Base-by-base conservation (phyloP, 2,329 filamentous ascomycete species). In the Ampelomyces quisqualis region DNA sequence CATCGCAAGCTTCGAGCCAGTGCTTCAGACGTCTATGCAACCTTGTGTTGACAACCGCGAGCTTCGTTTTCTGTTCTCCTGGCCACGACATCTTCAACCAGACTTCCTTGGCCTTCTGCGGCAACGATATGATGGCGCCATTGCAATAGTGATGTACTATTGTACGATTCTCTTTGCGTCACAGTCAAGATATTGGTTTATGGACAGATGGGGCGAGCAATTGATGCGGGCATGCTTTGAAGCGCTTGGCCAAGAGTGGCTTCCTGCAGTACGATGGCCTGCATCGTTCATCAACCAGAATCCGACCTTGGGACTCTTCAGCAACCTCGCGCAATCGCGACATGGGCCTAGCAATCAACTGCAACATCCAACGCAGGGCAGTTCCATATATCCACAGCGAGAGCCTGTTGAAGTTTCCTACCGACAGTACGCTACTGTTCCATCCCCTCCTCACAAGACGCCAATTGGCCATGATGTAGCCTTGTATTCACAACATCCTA, bases 101-200 rank as follows among this genome's bases (percentile, higher is more conserved):
- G 60, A 52, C 4, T 73, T 67, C 38, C 40, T 68, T 13, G 40
- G 43, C 1, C 38, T 64, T 30, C 40, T 72, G 1, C 60, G 60
- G 5, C 51, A 61, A 24, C 50, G 53, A 15, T 54, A 67, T 11
- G 56, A 67, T 6, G 61, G 58, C 1, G 65, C 68, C 2, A 46
- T 73, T 14, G 58, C 67, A 2, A 43, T 73, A 15, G 40, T 73
- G 10, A 65, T 69, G 30, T 58, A 70, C 37, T 73, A 70, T 41
- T 59, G 64, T 10, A 56, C 67, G 9, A 47, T 69, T 6, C 47
- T 72, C 2, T 56, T 60, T 15, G 53, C 51, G 5, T 51, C 67
- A 5, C 68, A 70, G 39, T 43, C 53, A 53, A 42, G 49, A 9
- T 69, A 64, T 57, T 73, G 58, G 70, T 70, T 69, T 71, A 56